These are phyloP conservation scores for Ilyonectria robusta DNA, from an alignment of 2,329 filamentous ascomycete species.

Conservation along the genomic window DNA sequence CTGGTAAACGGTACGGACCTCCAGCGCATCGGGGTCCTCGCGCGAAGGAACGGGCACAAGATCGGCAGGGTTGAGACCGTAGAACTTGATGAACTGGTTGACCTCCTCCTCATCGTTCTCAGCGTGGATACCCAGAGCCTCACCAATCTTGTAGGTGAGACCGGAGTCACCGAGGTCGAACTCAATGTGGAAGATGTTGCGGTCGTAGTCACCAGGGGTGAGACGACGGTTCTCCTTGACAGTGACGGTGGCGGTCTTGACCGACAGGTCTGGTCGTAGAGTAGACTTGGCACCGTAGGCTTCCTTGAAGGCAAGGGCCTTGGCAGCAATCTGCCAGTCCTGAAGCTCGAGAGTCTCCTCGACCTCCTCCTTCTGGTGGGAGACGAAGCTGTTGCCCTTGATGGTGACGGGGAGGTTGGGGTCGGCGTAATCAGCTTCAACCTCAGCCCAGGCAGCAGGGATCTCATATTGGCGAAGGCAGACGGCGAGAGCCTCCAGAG, in stretches of 20 bases:
- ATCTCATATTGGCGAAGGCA: slow-evolving; percentile 81
- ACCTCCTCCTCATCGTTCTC: slow-evolving; percentile 90
- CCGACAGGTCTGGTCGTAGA: slow-evolving; percentile 87
- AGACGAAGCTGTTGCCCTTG: slow-evolving; percentile 84
- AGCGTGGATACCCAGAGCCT: slow-evolving; percentile 95
- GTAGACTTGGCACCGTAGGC: slow-evolving; percentile 82
- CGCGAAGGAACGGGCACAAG: slow-evolving; percentile 93
- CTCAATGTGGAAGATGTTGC: slow-evolving; percentile 99
- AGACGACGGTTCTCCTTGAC: slow-evolving; percentile 97
- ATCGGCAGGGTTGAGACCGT: slow-evolving; percentile 85
- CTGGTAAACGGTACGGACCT: slow-evolving; percentile 94
- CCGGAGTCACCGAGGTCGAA: slow-evolving; percentile 95
- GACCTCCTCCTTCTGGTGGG: slow-evolving; percentile 81
- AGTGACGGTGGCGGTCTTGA: slow-evolving; percentile 88
- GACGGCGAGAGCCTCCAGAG: slow-evolving; percentile 77
- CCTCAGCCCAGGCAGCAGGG: slow-evolving; percentile 84
- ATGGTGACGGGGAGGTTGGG: slow-evolving; percentile 73
- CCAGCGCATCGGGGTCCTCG: slow-evolving; percentile 80
- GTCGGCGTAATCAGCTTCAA: slow-evolving; percentile 66
- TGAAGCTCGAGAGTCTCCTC: slow-evolving; percentile 77
- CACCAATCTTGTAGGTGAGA: slow-evolving; percentile 95
- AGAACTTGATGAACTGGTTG: slow-evolving; percentile 88
- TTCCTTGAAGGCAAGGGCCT: slow-evolving; percentile 94
- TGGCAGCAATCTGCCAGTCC: slow-evolving; percentile 87
- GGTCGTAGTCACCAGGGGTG: slow-evolving; percentile 90